Base-by-base conservation (phyloP, 2,329 filamentous ascomycete genomes). In the Neopestalotiopsis sp. region DNA sequence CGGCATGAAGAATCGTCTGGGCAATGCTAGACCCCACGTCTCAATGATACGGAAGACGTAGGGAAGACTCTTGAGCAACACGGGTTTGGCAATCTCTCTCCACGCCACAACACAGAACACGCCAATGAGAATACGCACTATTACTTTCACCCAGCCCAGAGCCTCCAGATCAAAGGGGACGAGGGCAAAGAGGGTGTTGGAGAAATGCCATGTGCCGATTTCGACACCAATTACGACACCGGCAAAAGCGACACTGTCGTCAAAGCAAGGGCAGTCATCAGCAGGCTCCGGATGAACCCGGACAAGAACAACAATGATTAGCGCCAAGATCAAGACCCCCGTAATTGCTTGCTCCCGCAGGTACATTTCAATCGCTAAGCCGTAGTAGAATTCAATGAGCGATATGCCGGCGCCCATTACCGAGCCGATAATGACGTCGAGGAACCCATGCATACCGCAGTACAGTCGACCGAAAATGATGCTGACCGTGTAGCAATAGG, bases 401-500 rank as follows among this genome's bases (percentile, higher is more conserved):
- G 86, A 87, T 71, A 91, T 88, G 65, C 87, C 81, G 12, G 90
- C 91, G 40, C 96, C 96, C 68, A 98, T 86, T 14, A 90, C 75
- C 67, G 92, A 94, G 6, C 96, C 96, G 68, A 96, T 81, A 14
- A 96, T 82, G 30, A 98, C 94, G 80, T 99, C 96, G 58, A 96
- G 86, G 81, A 98, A 97, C 12, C 96, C 96, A 81, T 99, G 96
- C 96, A 99, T 99, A 70, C 96, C 96, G 78, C 96, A 99, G 83
- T 99, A 98, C 45, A 99, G 85, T 24, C 96, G 90, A 5, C 96
- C 96, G 71, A 98, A 84, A 56, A 98, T 88, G 76, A 99, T 98
- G 32, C 95, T 98, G 13, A 89, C 82, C 42, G 93, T 94, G 78
- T 98, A 99, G 74, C 94, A 91, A 79, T 96, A 97, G 56, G 92